These are phyloP conservation scores for Taxillus chinensis DNA, from an alignment of 164 flowering plant species.

Conservation along the genomic window DNA sequence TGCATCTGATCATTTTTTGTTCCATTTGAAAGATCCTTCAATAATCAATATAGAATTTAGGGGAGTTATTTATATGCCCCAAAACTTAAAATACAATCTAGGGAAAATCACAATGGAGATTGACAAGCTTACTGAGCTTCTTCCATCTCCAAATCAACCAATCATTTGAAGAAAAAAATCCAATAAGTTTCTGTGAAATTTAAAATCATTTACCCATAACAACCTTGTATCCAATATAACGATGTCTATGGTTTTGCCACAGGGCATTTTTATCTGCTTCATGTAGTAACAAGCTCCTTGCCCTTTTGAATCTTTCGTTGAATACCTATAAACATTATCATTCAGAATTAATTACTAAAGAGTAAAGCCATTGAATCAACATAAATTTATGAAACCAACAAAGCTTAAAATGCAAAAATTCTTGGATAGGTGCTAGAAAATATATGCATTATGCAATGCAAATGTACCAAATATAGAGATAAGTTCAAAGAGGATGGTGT, in stretches of 20 bases:
- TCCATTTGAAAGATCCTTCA: slow-evolving; percentile 11
- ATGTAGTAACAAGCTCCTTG: slow-evolving; percentile 20
- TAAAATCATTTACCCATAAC: slow-evolving; percentile 26
- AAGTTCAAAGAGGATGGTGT: slow-evolving; percentile 9
- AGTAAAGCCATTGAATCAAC: background rate
- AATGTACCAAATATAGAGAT: slow-evolving; percentile 4
- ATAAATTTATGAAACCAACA: background rate
- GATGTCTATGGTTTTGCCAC: slow-evolving; percentile 31
- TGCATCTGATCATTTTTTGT: slow-evolving; percentile 17
- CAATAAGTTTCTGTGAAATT: background rate
- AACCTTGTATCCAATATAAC: slow-evolving; percentile 31
- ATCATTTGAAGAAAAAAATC: background rate
- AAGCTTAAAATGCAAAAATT: background rate
- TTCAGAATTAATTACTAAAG: background rate
- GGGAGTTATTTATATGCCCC: slow-evolving; percentile 3
- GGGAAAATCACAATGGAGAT: too few species aligned
- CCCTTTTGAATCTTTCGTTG: slow-evolving; percentile 25
- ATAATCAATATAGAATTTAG: slow-evolving; percentile 16
- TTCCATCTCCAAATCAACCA: background rate
- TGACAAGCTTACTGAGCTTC: too few species aligned
- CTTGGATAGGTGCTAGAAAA: background rate
- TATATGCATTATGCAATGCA: background rate
- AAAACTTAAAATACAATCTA: background rate
- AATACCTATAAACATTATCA: slow-evolving; percentile 37
- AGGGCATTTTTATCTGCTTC: slow-evolving; percentile 26